Percentiles rank a stretch among this genome's conserved stretches.
Conservation (phyloP, 345 rosid genomes). For the Gossypium sturtianum region DNA sequence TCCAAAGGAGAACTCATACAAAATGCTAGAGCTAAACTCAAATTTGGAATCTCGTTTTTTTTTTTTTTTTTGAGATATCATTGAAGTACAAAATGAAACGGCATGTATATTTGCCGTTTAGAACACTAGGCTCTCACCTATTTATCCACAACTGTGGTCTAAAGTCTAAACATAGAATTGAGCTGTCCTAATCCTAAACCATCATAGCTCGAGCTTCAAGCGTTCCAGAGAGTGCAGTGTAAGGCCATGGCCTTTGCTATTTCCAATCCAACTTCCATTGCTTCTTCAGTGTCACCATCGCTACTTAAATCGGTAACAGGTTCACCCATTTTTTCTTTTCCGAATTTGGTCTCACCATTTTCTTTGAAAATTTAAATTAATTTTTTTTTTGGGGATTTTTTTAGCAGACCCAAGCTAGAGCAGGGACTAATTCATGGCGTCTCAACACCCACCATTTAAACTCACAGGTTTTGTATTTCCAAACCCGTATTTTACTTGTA, state of each 20-base stretch:
- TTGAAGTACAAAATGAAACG: neutral
- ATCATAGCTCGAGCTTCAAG: neutral
- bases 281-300: slow-evolving; percentile 24
- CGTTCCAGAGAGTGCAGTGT: neutral
- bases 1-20: too few species aligned
- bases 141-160: neutral
- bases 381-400: neutral
- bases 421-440: slow-evolving; percentile 10
- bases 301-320: slow-evolving; percentile 12
- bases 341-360: neutral
- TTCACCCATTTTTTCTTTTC: neutral
- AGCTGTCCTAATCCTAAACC: too few species aligned
- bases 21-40: too few species aligned
- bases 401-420: slow-evolving; percentile 22
- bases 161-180: too few species aligned
- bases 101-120: neutral
- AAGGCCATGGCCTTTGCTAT: slow-evolving; percentile 27
- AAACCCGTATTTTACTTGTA: neutral
- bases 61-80: too few species aligned
- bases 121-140: neutral
- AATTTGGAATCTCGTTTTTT: too few species aligned
- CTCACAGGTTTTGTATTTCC: slow-evolving; percentile 26
- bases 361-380: neutral
- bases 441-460: slow-evolving; percentile 11
- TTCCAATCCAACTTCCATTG: slow-evolving; percentile 14